These are phyloP conservation scores for Vigna trinervia DNA, from an alignment of 306 rosid species.

Conservation along the genomic window DNA sequence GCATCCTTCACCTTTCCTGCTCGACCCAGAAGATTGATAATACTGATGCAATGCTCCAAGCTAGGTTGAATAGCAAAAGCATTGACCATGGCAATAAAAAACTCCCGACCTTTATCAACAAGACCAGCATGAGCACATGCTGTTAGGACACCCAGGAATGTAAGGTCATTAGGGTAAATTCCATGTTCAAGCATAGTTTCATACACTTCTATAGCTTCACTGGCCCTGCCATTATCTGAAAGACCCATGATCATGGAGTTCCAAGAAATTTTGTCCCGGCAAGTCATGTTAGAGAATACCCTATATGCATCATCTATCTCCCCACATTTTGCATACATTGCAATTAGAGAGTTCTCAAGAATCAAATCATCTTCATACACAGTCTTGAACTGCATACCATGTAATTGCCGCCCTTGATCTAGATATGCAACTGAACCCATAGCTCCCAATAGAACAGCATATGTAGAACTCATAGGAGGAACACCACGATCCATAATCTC, in stretches of 20 bases:
- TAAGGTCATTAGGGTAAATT: slow-evolving; percentile 60
- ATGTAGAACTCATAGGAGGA: slow-evolving; percentile 60
- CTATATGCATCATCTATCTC: slow-evolving; percentile 61
- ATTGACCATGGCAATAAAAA: slow-evolving; percentile 57
- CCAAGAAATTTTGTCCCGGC: slow-evolving; percentile 69
- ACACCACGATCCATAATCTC: slow-evolving; percentile 64
- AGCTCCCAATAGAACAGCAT: slow-evolving; percentile 75
- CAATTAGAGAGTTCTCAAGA: slow-evolving; percentile 72
- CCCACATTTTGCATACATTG: slow-evolving; percentile 89
- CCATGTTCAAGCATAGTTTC: slow-evolving; percentile 64
- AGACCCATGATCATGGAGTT: slow-evolving; percentile 77
- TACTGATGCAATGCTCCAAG: slow-evolving; percentile 68
- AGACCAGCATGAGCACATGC: slow-evolving; percentile 78
- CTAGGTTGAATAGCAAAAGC: slow-evolving; percentile 65
- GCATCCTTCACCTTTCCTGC: slow-evolving; percentile 75
- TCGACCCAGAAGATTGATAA: slow-evolving; percentile 76
- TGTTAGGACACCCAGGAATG: slow-evolving; percentile 70
- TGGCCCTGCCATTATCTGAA: slow-evolving; percentile 65
- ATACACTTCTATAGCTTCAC: slow-evolving; percentile 53
- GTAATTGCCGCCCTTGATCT: slow-evolving; percentile 74
- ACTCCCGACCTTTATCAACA: slow-evolving; percentile 58
- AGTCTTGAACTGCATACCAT: slow-evolving; percentile 66
- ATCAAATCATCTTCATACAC: slow-evolving; percentile 56
- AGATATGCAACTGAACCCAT: slow-evolving; percentile 80
- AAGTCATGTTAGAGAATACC: slow-evolving; percentile 66